A percentile compares a stretch with the other conserved stretches of the same genome.
Conservation (phyloP, 208 protist species). For the Leishmania gerbilli region DNA sequence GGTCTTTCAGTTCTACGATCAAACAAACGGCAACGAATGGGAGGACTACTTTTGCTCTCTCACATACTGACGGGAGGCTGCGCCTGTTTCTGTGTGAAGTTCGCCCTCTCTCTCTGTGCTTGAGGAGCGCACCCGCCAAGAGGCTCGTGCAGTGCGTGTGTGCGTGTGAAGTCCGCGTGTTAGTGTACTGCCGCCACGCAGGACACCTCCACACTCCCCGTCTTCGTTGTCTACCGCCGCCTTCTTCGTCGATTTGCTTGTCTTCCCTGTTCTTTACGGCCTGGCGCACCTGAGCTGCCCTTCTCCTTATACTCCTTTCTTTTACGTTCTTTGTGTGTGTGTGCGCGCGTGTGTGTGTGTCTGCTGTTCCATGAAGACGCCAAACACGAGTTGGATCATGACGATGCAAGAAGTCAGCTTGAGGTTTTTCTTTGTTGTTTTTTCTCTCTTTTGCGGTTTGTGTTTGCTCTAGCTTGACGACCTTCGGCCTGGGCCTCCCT, state of each 20-base stretch:
- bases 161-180: not conserved
- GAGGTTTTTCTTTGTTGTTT: not conserved
- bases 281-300: not conserved
- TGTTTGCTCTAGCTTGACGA: not conserved
- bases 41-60: slow-evolving; percentile 72
- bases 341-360: not conserved
- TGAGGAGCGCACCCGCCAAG: not conserved
- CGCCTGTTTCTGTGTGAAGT: not conserved
- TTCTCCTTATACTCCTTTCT: not conserved
- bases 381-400: slow-evolving; percentile 1
- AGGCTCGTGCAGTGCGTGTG: not conserved
- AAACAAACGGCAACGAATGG: slow-evolving; percentile 58
- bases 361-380: slow-evolving; percentile 3
- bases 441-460: slow-evolving; percentile 2
- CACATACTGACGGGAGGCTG: slow-evolving; percentile 7
- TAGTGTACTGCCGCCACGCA: not conserved
- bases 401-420: not conserved
- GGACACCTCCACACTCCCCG: not conserved
- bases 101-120: not conserved
- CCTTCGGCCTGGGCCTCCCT: not conserved
- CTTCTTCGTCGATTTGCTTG: not conserved
- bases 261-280: not conserved
- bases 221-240: not conserved
- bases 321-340: slow-evolving; percentile 11
- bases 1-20: slow-evolving; percentile 64